Base-by-base conservation (phyloP, 306 rosid genomes). In the Castanea mollissima region DNA sequence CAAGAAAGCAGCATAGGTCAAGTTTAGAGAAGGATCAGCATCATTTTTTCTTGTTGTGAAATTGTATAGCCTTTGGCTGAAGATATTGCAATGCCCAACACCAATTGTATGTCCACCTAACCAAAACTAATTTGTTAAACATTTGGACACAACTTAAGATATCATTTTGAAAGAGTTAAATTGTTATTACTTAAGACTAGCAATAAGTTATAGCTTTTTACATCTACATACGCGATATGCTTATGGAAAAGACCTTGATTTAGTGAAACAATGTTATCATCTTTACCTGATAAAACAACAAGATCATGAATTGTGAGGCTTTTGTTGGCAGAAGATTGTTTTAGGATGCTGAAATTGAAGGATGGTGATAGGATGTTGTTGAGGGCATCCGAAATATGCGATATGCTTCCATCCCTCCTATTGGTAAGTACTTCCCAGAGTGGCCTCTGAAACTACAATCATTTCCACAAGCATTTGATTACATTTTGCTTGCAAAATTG, bases 41-140 rank as follows among this genome's bases (percentile, higher is more conserved):
- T 90, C 90, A 9, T 89, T 89, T 74, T 81, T 88, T 71, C 92
- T 85, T 1, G 80, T 84, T 1, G 80, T 86, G 77, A 88, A 88
- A 80, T 90, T 88, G 87, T 74, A 90, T 5, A 88, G 88, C 73
- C 94, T 85, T 13, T 25, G 68, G 0, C 49, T 15, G 46, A 29
- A 35, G 10, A 75, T 51, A 0, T 9, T 76, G 19, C 86, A 88
- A 8, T 70, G 87, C 27, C 87, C 77, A 23, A 23, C 82, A 54
- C 87, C 91, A n/a, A 88, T 73, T 41, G 91, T 85, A 58, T 85
- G 91, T 0, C 70, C 70, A 32, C 23, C 46, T 64, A 16, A 14
- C 38, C 34, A 62, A 27, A 3, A 27, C 69, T 10, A 12, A 60
- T 29, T 25, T 62, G 27, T 27, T 62, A 25, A 62, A 12, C 19